Evolutionary conservation across 1,139 yeast species (phyloP), one percentile per base, ranked within the genome.

Genomic region (Blastobotrys capitulatus): DNA sequence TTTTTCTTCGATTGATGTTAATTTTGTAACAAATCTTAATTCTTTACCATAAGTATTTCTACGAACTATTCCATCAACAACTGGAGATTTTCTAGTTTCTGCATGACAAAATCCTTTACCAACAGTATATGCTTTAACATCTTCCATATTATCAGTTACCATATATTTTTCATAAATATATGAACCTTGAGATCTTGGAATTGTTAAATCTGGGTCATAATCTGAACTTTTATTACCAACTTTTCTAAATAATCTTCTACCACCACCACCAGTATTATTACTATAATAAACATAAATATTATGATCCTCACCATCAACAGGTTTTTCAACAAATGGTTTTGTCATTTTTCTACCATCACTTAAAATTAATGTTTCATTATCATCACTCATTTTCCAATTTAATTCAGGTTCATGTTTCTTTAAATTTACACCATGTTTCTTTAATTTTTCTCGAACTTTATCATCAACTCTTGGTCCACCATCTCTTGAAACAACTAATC

Each of bases 241-340:
- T 65, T 94, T 94, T 57, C 99, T 78, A 71, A 94, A 94, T 52
- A 94, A 72, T 49, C 95, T 75, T 57, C 99, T 77, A 20, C 99
- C 99, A 56, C 99, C 99, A 49, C 98, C 99, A 47, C 99, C 99
- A 49, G 86, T 83, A 50, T 84, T 78, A 51, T 80, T 78, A 38
- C 94, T 86, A 65, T 92, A 92, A 68, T 94, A 94, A 43, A 94
- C 92, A 66, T 85, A 88, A 42, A 94, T 92, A 65, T 94, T 94
- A 69, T 94, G 99, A 67, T 94, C 96, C 69, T 94, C 99, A 43
- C 99, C 99, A 68, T 94, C 97, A 7, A 92, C 98, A 0, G 99
- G 99, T 61, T 94, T 94, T 67, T 94, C 99, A 29, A 94, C 98
- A 73, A 82, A 94, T 8, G 99, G 99, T 63, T 94, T 94, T 42